A percentile compares a stretch with the other conserved stretches of the same genome.
These are phyloP conservation scores for Penicilliopsis zonata DNA, from an alignment of 495 filamentous ascomycete genomes.

Conservation along the genomic window DNA sequence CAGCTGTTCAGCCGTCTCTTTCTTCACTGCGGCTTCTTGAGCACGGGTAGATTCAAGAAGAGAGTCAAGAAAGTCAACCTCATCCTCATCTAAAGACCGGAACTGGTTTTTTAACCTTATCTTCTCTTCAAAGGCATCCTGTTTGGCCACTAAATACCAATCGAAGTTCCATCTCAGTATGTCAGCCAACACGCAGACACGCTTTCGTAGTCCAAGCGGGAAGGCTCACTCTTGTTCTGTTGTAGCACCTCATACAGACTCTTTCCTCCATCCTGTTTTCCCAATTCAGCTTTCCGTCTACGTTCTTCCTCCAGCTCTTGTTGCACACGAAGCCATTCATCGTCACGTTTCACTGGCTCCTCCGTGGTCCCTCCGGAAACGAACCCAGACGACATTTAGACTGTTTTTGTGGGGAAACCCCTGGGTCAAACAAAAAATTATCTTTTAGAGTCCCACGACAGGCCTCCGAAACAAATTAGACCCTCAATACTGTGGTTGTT, in stretches of 20 bases:
- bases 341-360: constrained; percentile 44
- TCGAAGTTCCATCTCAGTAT: constrained; percentile 35
- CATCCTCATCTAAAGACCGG: constrained; percentile 83
- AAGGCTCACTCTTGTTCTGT: constrained; percentile 83
- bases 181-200: constrained; percentile 32
- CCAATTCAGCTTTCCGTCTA: constrained; percentile 44
- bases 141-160: constrained; percentile 61
- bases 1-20: constrained; percentile 63
- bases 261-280: constrained; percentile 48
- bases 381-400: constrained; percentile 72
- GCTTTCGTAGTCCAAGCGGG: neutral
- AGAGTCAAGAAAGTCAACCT: constrained; percentile 81
- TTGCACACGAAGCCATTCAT: constrained; percentile 69
- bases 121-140: constrained; percentile 92
- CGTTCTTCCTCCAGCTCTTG: constrained; percentile 61
- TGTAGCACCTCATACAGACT: constrained; percentile 79
- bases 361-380: constrained; percentile 74
- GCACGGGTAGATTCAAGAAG: constrained; percentile 55
- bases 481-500: too few species aligned
- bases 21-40: constrained; percentile 62
- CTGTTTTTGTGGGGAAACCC: too few species aligned
- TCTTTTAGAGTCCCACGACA: too few species aligned
- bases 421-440: too few species aligned
- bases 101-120: constrained; percentile 85
- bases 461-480: too few species aligned